Evolutionary conservation across 2,329 filamentous ascomycete genomes (phyloP).

Genomic region (Penicillium sp.): DNA sequence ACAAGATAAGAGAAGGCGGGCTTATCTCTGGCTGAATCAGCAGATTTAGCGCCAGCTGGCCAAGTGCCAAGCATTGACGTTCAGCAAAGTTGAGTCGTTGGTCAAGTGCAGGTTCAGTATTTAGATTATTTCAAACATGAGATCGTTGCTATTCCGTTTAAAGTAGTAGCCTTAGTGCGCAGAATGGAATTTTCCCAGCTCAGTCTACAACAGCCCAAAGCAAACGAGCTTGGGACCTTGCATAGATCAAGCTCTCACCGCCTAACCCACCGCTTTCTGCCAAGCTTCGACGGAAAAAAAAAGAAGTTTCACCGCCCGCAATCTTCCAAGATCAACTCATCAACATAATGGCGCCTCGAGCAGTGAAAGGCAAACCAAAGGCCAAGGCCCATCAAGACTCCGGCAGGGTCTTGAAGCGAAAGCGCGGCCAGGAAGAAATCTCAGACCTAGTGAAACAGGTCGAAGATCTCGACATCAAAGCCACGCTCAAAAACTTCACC

Average conservation of each 20-base stretch:
- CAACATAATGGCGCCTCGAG: constrained; percentile 37
- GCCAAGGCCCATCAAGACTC: constrained; percentile 27
- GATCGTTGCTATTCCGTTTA: too few species aligned
- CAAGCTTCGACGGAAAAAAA: constrained; percentile 13
- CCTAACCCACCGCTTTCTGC: constrained; percentile 1
- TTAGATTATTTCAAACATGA: too few species aligned
- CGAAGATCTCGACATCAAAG: constrained; percentile 47
- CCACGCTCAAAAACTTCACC: constrained; percentile 68
- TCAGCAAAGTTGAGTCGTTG: too few species aligned
- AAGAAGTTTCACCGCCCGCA: constrained; percentile 11
- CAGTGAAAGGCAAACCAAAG: constrained; percentile 29
- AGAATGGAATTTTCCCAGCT: too few species aligned
- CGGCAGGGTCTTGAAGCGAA: constrained; percentile 45
- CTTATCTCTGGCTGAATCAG: constrained; percentile 43
- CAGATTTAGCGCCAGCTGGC: constrained; percentile 6
- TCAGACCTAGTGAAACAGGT: constrained; percentile 45
- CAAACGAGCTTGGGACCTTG: too few species aligned
- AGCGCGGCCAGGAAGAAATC: constrained; percentile 49
- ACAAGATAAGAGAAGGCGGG: background rate
- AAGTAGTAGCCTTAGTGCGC: too few species aligned
- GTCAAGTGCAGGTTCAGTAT: too few species aligned
- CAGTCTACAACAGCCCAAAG: too few species aligned
- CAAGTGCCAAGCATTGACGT: background rate
- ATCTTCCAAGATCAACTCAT: constrained; percentile 7
- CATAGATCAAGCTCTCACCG: constrained; percentile 2